Percentiles rank a stretch among this genome's conserved stretches.
Evolutionary conservation across 1,284 basidiomycete species (phyloP).

Genomic region (Cutaneotrichosporon curvatum): DNA sequence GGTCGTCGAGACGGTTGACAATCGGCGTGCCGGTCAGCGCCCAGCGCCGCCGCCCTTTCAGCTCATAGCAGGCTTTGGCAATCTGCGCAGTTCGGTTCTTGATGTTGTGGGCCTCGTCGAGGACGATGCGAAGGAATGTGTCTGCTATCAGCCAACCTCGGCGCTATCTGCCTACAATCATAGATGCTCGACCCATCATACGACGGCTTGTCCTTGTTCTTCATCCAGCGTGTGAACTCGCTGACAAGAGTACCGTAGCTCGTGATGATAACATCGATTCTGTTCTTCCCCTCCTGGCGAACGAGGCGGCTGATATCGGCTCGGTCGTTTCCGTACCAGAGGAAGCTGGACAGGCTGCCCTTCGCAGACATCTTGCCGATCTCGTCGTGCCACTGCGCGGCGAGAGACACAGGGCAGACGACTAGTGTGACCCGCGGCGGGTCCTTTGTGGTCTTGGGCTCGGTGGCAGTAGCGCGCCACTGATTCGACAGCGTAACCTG

Average conservation of each 20-base stretch:
- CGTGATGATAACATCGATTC: constrained; percentile 74
- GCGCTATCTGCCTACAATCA: constrained; percentile 54
- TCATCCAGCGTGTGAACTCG: constrained; percentile 62
- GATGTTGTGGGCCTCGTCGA: constrained; percentile 90
- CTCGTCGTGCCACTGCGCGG: constrained; percentile 87
- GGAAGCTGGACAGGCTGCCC: constrained; percentile 56
- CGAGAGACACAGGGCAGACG: constrained; percentile 83
- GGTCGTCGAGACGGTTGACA: constrained; percentile 87
- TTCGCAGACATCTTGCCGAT: constrained; percentile 60
- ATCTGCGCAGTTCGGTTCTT: constrained; percentile 85
- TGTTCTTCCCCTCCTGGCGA: constrained; percentile 50
- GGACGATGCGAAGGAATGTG: constrained; percentile 40
- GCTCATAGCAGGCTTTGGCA: constrained; percentile 80
- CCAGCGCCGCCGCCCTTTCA: constrained; percentile 77
- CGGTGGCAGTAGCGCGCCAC: constrained; percentile 35
- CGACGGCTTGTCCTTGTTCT: constrained; percentile 51
- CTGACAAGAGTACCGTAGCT: constrained; percentile 83
- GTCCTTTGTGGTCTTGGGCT: constrained; percentile 19
- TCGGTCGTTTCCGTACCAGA: constrained; percentile 84
- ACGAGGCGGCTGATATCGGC: constrained; percentile 61
- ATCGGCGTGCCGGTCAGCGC: constrained; percentile 93
- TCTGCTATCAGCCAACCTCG: constrained; percentile 18
- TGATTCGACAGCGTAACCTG: constrained; percentile 45
- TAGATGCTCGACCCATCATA: constrained; percentile 53
- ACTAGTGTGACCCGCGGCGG: constrained; percentile 66